Conservation (phyloP, 2,329 filamentous ascomycete species). For the Hyphodiscus sp. region DNA sequence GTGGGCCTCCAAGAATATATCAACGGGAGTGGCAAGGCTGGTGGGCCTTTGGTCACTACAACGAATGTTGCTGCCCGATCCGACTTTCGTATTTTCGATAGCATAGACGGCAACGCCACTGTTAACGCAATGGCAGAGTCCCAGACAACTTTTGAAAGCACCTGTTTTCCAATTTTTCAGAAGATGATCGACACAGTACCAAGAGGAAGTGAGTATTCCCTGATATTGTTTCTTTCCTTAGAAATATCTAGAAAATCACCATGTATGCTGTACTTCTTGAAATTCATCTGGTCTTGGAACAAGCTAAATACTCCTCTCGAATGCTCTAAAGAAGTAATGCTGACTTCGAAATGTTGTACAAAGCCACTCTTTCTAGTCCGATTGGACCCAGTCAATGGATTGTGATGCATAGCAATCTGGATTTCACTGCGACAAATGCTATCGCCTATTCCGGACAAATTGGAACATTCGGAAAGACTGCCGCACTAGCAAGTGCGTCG, state of each 20-base stretch:
- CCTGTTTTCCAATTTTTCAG: constrained; percentile 14
- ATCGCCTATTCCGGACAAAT: constrained; percentile 7
- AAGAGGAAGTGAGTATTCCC: neutral
- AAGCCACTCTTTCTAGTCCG: constrained; percentile 8
- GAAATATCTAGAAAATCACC: no score
- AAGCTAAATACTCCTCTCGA: no score
- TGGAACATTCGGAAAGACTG: neutral
- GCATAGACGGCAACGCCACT: constrained; percentile 16
- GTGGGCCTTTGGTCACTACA: constrained; percentile 34
- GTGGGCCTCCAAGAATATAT: constrained; percentile 43
- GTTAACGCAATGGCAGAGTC: constrained; percentile 11
- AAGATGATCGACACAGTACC: constrained; percentile 20
- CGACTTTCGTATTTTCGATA: constrained; percentile 11
- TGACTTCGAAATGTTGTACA: no score
- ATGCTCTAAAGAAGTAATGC: no score
- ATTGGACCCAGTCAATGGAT: constrained; percentile 13
- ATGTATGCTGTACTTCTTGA: no score
- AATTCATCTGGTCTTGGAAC: no score
- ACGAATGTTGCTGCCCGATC: constrained; percentile 7
- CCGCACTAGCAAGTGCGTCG: constrained; percentile 5
- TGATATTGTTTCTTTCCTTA: no score
- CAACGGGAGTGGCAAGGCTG: constrained; percentile 43
- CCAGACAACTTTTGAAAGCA: constrained; percentile 11
- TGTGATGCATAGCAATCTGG: constrained; percentile 6
- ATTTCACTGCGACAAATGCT: constrained; percentile 6